A percentile compares a stretch with the other conserved stretches of the same genome.
Conservation (phyloP, 139 green algal species). For the Chlorella ohadii region DNA sequence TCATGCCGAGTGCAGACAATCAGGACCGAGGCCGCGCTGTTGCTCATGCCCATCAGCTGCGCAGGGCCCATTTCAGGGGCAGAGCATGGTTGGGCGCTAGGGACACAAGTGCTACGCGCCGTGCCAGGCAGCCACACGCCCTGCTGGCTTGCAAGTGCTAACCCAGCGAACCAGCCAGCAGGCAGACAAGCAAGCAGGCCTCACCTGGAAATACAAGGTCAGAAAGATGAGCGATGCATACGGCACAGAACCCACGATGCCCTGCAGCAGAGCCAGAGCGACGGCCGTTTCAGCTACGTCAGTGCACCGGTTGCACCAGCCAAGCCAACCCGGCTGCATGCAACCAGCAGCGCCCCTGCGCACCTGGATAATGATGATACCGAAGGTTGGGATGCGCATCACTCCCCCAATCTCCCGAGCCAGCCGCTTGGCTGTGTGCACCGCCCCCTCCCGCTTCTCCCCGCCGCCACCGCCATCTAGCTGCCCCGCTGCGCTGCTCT, state of each 20-base stretch:
- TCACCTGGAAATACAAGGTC: conserved; percentile 51
- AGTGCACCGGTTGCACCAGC: no score
- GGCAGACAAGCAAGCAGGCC: no score
- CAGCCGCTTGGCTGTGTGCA: conserved; percentile 10
- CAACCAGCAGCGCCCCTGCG: no score
- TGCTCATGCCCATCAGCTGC: conserved; percentile 54
- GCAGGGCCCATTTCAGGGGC: not conserved
- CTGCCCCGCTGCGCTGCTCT: not conserved
- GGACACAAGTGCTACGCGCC: no score
- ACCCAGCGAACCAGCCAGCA: no score
- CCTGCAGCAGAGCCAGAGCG: conserved; percentile 1
- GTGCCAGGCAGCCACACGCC: no score
- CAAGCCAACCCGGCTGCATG: no score
- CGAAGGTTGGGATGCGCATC: conserved; percentile 60
- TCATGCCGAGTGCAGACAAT: no score
- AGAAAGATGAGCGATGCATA: conserved; percentile 54
- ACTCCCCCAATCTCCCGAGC: conserved; percentile 42
- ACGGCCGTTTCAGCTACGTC: not conserved
- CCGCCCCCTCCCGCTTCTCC: not conserved
- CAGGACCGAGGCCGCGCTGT: conserved; percentile 45
- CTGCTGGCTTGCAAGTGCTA: no score
- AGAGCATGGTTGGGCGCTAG: no score
- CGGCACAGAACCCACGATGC: conserved; percentile 47
- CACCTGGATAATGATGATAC: conserved; percentile 61
- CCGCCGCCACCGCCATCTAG: not conserved